phyloP scores from a whole-genome alignment of 2,329 filamentous ascomycete genomes.

The Beauveria sp. region DNA sequence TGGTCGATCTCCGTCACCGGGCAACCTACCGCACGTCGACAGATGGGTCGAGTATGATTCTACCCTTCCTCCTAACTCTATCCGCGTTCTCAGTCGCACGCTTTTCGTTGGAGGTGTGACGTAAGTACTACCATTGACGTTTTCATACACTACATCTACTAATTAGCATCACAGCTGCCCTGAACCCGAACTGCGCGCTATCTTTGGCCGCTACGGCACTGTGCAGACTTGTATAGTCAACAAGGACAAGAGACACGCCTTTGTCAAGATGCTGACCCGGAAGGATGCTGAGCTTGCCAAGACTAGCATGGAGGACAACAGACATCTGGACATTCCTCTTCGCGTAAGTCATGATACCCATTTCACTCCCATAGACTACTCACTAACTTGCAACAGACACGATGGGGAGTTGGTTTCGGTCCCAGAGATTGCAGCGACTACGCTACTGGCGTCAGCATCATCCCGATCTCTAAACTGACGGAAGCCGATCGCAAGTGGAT shows the following conservation, averaged over 20 bases:
- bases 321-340: constrained; percentile 64
- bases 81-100: constrained; percentile 91
- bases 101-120: constrained; percentile 95
- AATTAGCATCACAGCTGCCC: constrained; percentile 47
- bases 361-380: constrained; percentile 12
- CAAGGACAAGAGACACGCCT: constrained; percentile 94
- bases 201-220: constrained; percentile 75
- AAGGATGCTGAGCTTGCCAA: constrained; percentile 78
- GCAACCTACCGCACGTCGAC: constrained; percentile 23
- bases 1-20: constrained; percentile 50
- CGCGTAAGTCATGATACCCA: constrained; percentile 44
- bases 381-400: constrained; percentile 50
- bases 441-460: constrained; percentile 80
- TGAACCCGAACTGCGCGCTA: constrained; percentile 70
- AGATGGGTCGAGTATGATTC: constrained; percentile 80
- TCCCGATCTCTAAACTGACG: constrained; percentile 85
- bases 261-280: constrained; percentile 96
- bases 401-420: constrained; percentile 96
- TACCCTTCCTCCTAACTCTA: constrained; percentile 63
- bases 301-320: constrained; percentile 75
- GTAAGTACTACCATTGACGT: constrained; percentile 40
- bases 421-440: constrained; percentile 97
- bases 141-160: constrained; percentile 13
- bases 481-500: constrained; percentile 98
- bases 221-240: constrained; percentile 99